These are phyloP conservation scores for Lolium multiflorum DNA, from an alignment of 176 grass and related monocot species.

Conservation along the genomic window DNA sequence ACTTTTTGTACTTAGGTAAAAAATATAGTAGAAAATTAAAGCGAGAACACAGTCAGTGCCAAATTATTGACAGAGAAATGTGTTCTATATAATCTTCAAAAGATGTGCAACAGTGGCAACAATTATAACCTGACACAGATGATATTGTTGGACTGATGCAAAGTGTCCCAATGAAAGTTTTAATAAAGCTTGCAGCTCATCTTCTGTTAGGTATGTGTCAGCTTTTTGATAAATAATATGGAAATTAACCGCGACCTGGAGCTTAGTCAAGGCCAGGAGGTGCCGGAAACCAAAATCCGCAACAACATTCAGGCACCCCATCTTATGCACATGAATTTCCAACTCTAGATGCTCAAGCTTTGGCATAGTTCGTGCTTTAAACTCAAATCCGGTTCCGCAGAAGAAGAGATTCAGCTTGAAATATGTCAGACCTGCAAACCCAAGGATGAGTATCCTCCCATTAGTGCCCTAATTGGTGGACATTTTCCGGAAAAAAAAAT, in stretches of 20 bases:
- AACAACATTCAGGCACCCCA: neutral
- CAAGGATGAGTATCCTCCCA: neutral
- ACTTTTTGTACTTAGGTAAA: too few relatives aligned
- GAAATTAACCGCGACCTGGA: neutral
- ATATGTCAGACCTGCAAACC: slow-evolving; percentile 21
- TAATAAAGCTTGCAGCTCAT: too few relatives aligned
- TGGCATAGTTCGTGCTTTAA: slow-evolving; percentile 6
- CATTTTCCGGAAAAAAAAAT: neutral
- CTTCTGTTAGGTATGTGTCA: too few relatives aligned
- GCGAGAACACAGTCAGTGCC: too few relatives aligned
- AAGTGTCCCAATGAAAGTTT: too few relatives aligned
- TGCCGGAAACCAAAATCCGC: neutral
- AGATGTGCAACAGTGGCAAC: too few relatives aligned
- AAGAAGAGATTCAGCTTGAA: accelerated
- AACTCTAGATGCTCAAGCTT: neutral
- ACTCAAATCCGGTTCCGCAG: neutral
- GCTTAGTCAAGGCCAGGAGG: neutral
- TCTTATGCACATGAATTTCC: neutral
- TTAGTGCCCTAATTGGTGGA: neutral
- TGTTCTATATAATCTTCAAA: too few relatives aligned
- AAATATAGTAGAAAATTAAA: too few relatives aligned
- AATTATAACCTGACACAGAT: too few relatives aligned
- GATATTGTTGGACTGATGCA: too few relatives aligned
- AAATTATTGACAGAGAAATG: too few relatives aligned
- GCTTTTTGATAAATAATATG: neutral